Evolutionary conservation across 148 eudicot species (phyloP).

Genomic region (Talinum fruticosum): DNA sequence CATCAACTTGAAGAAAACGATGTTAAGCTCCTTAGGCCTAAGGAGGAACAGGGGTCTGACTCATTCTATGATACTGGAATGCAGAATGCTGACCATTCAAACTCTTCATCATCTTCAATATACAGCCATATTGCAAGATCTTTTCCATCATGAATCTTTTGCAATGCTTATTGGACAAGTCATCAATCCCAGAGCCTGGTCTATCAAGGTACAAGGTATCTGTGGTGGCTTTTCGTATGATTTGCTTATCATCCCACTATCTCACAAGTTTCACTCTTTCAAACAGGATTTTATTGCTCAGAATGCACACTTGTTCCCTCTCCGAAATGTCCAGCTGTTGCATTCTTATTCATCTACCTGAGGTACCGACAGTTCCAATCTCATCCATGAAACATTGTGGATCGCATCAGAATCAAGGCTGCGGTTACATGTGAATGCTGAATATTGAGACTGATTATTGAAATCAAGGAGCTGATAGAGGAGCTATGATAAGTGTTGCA

Average conservation of each 20-base stretch:
- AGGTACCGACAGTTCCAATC: neutral
- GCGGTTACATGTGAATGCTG: neutral
- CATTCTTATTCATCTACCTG: neutral
- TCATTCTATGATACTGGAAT: constrained; percentile 21
- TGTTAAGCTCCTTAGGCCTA: constrained; percentile 36
- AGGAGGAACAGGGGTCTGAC: constrained; percentile 48
- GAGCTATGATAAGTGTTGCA: neutral
- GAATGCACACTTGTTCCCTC: too few species aligned
- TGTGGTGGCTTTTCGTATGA: neutral
- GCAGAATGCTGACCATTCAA: constrained; percentile 18
- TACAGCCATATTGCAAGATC: constrained; percentile 23
- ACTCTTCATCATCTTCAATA: constrained; percentile 24
- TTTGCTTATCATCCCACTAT: neutral
- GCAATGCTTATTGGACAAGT: neutral
- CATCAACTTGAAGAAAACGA: constrained; percentile 37
- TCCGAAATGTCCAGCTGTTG: neutral
- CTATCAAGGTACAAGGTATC: neutral
- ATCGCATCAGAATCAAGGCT: neutral
- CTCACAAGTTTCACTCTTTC: neutral
- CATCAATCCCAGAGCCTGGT: neutral
- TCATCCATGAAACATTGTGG: neutral
- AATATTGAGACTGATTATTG: neutral
- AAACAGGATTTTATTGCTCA: neutral
- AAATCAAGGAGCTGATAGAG: neutral
- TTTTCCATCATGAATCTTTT: constrained; percentile 26